Evolutionary conservation across 345 rosid species (phyloP).

Genomic region (Kandelia obovata): DNA sequence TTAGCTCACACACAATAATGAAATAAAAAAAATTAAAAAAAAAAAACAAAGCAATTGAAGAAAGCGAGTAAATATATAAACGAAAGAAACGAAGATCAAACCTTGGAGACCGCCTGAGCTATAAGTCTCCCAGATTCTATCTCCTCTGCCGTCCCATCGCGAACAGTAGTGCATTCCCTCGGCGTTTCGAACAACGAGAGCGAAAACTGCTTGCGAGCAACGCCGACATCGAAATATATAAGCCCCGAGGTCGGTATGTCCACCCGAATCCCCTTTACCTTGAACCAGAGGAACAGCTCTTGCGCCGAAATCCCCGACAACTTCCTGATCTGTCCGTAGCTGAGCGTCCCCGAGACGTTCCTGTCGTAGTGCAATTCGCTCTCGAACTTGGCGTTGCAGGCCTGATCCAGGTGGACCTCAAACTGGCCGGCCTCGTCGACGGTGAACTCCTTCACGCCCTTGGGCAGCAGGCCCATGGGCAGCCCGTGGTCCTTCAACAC

Average conservation of each 20-base stretch:
- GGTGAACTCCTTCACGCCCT: constrained; percentile 55
- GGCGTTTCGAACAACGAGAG: constrained; percentile 85
- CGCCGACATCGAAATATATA: constrained; percentile 86
- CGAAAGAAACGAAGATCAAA: constrained; percentile 16
- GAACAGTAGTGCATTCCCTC: constrained; percentile 56
- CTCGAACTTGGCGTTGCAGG: constrained; percentile 88
- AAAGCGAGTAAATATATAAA: neutral
- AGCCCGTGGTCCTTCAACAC: constrained; percentile 55
- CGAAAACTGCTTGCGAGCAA: constrained; percentile 74
- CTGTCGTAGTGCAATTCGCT: constrained; percentile 73
- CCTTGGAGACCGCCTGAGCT: constrained; percentile 35
- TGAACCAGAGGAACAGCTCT: constrained; percentile 89
- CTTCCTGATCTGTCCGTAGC: constrained; percentile 52
- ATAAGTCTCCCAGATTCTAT: constrained; percentile 3
- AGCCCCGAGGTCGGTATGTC: constrained; percentile 87
- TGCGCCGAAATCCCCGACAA: constrained; percentile 78
- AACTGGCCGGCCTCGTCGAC: constrained; percentile 56
- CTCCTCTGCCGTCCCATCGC: constrained; percentile 13
- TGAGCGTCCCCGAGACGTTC: constrained; percentile 64
- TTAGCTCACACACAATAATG: neutral
- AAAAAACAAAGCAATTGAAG: neutral
- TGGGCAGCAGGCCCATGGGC: constrained; percentile 80
- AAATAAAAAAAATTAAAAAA: neutral
- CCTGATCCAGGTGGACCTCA: constrained; percentile 65
- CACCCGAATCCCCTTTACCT: constrained; percentile 73